phyloP scores from a whole-genome alignment of 352 stramenopile genomes.

The Pythium aristosporum region DNA sequence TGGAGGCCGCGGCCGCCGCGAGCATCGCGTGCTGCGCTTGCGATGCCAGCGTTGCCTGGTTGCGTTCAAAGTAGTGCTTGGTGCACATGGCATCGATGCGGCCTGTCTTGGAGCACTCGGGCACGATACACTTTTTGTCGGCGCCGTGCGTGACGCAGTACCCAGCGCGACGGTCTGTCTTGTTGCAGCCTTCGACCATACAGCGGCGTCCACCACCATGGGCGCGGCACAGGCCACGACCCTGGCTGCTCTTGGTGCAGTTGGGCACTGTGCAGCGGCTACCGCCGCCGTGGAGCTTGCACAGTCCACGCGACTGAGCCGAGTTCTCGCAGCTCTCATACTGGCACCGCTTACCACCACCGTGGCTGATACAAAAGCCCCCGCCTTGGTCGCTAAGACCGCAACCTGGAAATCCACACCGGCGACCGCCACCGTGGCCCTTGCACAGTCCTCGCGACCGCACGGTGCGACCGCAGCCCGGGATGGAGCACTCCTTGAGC shows the following conservation, averaged over 20 bases:
- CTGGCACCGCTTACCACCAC: slow-evolving; percentile 79
- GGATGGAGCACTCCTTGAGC: slow-evolving; percentile 79
- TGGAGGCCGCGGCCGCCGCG: slow-evolving; percentile 13
- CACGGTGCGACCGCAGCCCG: slow-evolving; percentile 70
- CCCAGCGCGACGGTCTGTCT: slow-evolving; percentile 72
- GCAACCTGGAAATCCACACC: slow-evolving; percentile 67
- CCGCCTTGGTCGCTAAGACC: slow-evolving; percentile 77
- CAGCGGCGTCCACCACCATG: slow-evolving; percentile 82
- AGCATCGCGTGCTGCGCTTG: slow-evolving; percentile 24
- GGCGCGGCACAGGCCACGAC: slow-evolving; percentile 74
- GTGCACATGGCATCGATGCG: slow-evolving; percentile 83
- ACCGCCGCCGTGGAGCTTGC: slow-evolving; percentile 78
- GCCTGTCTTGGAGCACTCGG: slow-evolving; percentile 80
- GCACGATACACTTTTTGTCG: slow-evolving; percentile 78
- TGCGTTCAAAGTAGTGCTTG: slow-evolving; percentile 84
- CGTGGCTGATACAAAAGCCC: slow-evolving; percentile 82
- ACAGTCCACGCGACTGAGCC: slow-evolving; percentile 76
- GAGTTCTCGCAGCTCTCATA: slow-evolving; percentile 78
- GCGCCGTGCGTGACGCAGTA: slow-evolving; percentile 83
- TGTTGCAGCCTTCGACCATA: slow-evolving; percentile 84
- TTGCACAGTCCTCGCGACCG: slow-evolving; percentile 82
- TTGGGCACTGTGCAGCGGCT: slow-evolving; percentile 77
- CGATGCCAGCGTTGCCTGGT: slow-evolving; percentile 39
- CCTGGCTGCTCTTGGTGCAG: slow-evolving; percentile 87
- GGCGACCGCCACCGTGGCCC: slow-evolving; percentile 68